Evolutionary conservation across 768 basidiomycete species (phyloP).

Genomic region (Artomyces pyxidatus): DNA sequence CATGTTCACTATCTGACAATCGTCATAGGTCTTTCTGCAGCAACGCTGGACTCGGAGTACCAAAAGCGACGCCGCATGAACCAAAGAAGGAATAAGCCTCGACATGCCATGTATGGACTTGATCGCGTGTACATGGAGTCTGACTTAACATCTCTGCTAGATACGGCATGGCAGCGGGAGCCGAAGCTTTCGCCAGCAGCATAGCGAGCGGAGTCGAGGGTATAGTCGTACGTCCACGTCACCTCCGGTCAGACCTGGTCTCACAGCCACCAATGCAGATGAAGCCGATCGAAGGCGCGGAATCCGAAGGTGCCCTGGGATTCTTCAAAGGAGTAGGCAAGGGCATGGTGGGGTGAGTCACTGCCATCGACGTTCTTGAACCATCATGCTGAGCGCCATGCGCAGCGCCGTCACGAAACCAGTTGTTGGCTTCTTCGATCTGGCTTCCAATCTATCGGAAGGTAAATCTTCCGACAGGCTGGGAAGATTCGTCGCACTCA

Average conservation of each 20-base stretch:
- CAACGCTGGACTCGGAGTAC: slow-evolving; percentile 94
- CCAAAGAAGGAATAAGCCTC: slow-evolving; percentile 87
- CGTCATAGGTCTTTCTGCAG: slow-evolving; percentile 77
- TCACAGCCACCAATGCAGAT: slow-evolving; percentile 41
- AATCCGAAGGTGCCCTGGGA: slow-evolving; percentile 86
- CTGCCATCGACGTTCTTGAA: neutral
- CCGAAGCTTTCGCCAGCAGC: slow-evolving; percentile 89
- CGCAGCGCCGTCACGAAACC: slow-evolving; percentile 89
- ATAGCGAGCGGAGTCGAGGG: slow-evolving; percentile 96
- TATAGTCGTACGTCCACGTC: slow-evolving; percentile 55
- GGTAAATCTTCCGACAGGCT: slow-evolving; percentile 33
- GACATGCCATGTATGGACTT: slow-evolving; percentile 78
- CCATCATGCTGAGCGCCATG: neutral
- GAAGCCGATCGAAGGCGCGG: slow-evolving; percentile 96
- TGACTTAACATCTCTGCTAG: slow-evolving; percentile 28
- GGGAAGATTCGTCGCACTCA: neutral
- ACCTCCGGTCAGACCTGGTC: neutral
- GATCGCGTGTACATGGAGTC: neutral
- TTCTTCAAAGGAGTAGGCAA: slow-evolving; percentile 99
- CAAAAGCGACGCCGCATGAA: slow-evolving; percentile 83
- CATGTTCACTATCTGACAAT: neutral
- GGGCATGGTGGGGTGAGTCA: slow-evolving; percentile 80
- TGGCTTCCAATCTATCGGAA: slow-evolving; percentile 91
- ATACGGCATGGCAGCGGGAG: slow-evolving; percentile 93
- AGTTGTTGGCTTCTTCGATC: slow-evolving; percentile 91